phyloP scores from a whole-genome alignment of 78 protist genomes.

The Cavenderia fasciculata region DNA sequence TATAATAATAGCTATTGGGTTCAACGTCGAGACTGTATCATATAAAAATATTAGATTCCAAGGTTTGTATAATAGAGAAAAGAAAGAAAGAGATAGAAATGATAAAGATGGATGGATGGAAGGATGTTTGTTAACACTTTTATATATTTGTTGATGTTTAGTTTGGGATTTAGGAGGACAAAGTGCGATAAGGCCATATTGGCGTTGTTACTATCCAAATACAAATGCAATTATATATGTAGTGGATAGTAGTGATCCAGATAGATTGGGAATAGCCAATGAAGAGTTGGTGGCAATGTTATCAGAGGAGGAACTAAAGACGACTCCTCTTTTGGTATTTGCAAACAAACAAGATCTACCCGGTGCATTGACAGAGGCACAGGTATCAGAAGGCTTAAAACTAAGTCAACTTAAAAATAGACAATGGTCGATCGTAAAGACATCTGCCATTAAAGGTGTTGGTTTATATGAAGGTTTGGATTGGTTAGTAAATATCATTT shows the following conservation, averaged over 20 bases:
- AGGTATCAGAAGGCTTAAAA: constrained; percentile 61
- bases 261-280: constrained; percentile 89
- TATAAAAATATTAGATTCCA: constrained; percentile 95
- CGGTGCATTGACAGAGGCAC: constrained; percentile 81
- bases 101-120: neutral
- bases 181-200: constrained; percentile 93
- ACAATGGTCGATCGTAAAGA: constrained; percentile 90
- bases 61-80: constrained; percentile 69
- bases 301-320: constrained; percentile 91
- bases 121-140: too few species aligned
- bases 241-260: constrained; percentile 91
- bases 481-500: constrained; percentile 81
- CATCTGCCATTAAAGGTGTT: constrained; percentile 91
- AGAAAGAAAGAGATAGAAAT: too few species aligned
- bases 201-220: constrained; percentile 98
- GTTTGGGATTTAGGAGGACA: constrained; percentile 94
- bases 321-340: constrained; percentile 90
- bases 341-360: constrained; percentile 96
- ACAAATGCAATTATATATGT: constrained; percentile 98
- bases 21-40: constrained; percentile 96
- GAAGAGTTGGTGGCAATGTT: constrained; percentile 91
- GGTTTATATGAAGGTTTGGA: constrained; percentile 95
- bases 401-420: constrained; percentile 66
- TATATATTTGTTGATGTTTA: too few species aligned
- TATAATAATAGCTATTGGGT: constrained; percentile 91